Base-by-base conservation (phyloP, 805 yeast genomes). In the Priceomyces fermenticarens region DNA sequence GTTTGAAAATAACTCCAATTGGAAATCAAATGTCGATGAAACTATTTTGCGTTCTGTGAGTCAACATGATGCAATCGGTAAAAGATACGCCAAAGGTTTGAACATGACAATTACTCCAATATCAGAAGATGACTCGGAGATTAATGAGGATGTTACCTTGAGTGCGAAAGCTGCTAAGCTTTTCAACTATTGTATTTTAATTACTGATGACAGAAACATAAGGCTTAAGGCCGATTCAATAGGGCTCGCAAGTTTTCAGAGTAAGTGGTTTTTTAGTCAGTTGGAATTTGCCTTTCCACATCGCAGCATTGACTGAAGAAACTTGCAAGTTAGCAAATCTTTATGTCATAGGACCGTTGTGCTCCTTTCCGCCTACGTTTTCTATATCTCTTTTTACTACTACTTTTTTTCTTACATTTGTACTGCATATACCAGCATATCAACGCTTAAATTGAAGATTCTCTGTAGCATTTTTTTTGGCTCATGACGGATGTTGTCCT, bases 121-220 rank as follows among this genome's bases (percentile, higher is more conserved):
- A 43, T 32, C 27, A 3, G 20, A 16, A 10, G 39, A 39, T 12
- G 20, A 40, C 29, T 46, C 51, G 12, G 13, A 15, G 13, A 16
- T 29, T n/a, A 3, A 11, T 4, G 10, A 23, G 12, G 16, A 32
- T 5, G 32, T 54, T 44, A 55, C 50, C 20, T 52, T 55, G 46
- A 66, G 58, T 40, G 55, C 52, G 40, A 72, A 53, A 51, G 62
- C 67, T 30, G 71, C 81, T 11, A 60, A 61, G 38, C 54, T 58
- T 20, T 78, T 81, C 56, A 65, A 73, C 36, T 80, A 79, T 55
- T 79, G 85, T 46, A 72, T 83, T 20, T 61, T 85, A 37, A 77
- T 85, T 29, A 82, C 90, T 2, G 91, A 85, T 60, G 91, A 86
- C 55, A 65, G 81, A 41, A 83, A 81, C 47, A 80, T 85, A 86